Base-by-base conservation (phyloP, 208 protist species). In the Angomonas deanei region DNA sequence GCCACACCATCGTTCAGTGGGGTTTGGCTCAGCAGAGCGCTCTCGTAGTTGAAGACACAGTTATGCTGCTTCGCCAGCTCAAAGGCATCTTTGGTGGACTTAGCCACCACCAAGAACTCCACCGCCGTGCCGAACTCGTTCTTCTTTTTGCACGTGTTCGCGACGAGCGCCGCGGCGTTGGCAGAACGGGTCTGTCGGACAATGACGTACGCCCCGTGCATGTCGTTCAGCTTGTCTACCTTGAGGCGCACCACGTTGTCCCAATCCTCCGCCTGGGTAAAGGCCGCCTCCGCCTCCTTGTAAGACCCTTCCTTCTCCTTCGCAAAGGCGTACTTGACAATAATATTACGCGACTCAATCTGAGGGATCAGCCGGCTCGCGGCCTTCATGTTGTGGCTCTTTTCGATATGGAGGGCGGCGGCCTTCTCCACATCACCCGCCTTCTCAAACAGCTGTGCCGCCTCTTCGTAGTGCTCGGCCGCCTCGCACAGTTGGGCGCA, bases 101-200 rank as follows among this genome's bases (percentile, higher is more conserved):
- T 95, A 11, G 96, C 92, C n/a, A 98, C 69, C 28, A 98, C 76
- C 26, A 99, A 82, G 69, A 99, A 99, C 84, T 99, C 97, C 33
- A 99, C 94, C 8, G 97, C 93, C 1, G 70, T 70, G 31, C 74
- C 72, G 72, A 83, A 92, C 67, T 99, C 93, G 38, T 80, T 78
- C 54, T 72, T 66, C 47, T 84, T 73, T 68, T 90, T 76, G 66
- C 97, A 97, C 76, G 93, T 93, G 23, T 88, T 82, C 1, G 97
- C 97, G 21, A 98, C 93, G 1, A 98, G 56, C 19, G 80, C 60
- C 0, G 97, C 97, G 32, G 96, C 96, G 56, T 95, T 92, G 34
- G 87, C 81, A 13, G 90, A 96, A 38, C 91, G 73, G 0, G 96
- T 96, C 63, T 94, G 78, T 28, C 96, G 92, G 5, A 98, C 97